Percentiles rank a stretch among this genome's conserved stretches.
phyloP scores from a whole-genome alignment of 164 flowering plant genomes.

The Kalanchoe fedtschenkoi region DNA sequence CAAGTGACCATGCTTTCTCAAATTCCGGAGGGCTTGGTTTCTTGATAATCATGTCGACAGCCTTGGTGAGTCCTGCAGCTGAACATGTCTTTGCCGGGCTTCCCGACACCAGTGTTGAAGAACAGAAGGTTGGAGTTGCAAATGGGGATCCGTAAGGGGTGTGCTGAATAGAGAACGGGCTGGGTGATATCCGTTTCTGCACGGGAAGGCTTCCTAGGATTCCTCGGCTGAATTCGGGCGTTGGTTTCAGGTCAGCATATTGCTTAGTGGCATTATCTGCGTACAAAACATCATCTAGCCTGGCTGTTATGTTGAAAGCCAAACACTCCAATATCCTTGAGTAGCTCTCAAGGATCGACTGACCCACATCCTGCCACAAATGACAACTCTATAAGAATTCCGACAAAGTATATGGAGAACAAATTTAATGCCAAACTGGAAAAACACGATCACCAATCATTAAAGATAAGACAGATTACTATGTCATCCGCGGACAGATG shows the following conservation, averaged over 20 bases:
- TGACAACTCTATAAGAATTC: neutral
- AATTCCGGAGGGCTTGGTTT: neutral
- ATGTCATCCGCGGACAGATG: neutral
- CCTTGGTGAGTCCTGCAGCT: neutral
- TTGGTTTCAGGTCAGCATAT: slow-evolving; percentile 27
- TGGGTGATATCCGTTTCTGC: slow-evolving; percentile 36
- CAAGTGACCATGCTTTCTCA: neutral
- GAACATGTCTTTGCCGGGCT: slow-evolving; percentile 23
- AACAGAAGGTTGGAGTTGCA: slow-evolving; percentile 27
- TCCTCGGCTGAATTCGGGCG: slow-evolving; percentile 21
- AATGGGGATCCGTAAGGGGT: slow-evolving; percentile 32
- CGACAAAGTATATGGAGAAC: neutral
- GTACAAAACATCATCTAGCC: slow-evolving; percentile 64
- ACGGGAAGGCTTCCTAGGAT: slow-evolving; percentile 22
- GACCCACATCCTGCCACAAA: slow-evolving; percentile 68
- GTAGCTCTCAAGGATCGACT: slow-evolving; percentile 82
- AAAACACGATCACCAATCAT: neutral
- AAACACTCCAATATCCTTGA: slow-evolving; percentile 79
- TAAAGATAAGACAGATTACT: neutral
- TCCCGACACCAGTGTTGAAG: slow-evolving; percentile 18
- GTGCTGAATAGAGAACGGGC: slow-evolving; percentile 31
- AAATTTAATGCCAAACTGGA: too few relatives aligned
- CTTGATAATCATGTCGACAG: neutral
- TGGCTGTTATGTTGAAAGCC: slow-evolving; percentile 64
- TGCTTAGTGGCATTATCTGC: slow-evolving; percentile 52